phyloP scores from a whole-genome alignment of 345 rosid genomes.

The Populus euphratica region DNA sequence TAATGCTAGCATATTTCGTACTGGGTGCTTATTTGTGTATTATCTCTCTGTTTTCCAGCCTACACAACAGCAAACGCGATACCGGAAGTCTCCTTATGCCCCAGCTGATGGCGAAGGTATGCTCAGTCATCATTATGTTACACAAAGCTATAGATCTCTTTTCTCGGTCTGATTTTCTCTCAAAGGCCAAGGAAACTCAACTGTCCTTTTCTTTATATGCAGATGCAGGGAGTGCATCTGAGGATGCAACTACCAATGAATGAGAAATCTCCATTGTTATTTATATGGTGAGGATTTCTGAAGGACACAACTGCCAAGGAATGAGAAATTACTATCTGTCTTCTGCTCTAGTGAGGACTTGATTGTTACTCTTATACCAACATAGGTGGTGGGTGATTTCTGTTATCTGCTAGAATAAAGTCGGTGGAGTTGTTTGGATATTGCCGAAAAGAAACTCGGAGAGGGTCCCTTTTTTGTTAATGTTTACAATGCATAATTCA shows the following conservation, averaged over 20 bases:
- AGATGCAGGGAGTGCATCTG: slow-evolving; percentile 65
- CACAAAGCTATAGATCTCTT: not conserved
- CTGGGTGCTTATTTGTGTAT: not conserved
- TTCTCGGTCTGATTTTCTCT: not conserved
- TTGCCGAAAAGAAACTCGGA: slow-evolving; percentile 19
- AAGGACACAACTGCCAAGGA: slow-evolving; percentile 23
- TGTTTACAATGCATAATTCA: not conserved
- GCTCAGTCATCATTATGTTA: not conserved
- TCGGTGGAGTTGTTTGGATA: slow-evolving; percentile 17
- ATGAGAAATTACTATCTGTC: slow-evolving; percentile 23
- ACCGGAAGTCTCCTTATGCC: slow-evolving; percentile 88
- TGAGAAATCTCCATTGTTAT: not conserved
- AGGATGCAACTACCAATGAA: slow-evolving; percentile 32
- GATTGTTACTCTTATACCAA: slow-evolving; percentile 33
- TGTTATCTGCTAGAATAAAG: slow-evolving; percentile 31
- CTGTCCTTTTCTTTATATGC: slow-evolving; percentile 8
- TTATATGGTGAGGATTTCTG: slow-evolving; percentile 15
- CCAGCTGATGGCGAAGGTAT: slow-evolving; percentile 85
- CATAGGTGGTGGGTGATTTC: slow-evolving; percentile 27
- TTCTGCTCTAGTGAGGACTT: slow-evolving; percentile 21
- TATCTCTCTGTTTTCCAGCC: slow-evolving; percentile 43
- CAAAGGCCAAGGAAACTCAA: not conserved
- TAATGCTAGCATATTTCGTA: not conserved
- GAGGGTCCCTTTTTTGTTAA: not conserved
- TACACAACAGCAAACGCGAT: slow-evolving; percentile 95